A percentile compares a stretch with the other conserved stretches of the same genome.
These are phyloP conservation scores for Candolleomyces efflorescens DNA, from an alignment of 768 basidiomycete species.

Conservation along the genomic window DNA sequence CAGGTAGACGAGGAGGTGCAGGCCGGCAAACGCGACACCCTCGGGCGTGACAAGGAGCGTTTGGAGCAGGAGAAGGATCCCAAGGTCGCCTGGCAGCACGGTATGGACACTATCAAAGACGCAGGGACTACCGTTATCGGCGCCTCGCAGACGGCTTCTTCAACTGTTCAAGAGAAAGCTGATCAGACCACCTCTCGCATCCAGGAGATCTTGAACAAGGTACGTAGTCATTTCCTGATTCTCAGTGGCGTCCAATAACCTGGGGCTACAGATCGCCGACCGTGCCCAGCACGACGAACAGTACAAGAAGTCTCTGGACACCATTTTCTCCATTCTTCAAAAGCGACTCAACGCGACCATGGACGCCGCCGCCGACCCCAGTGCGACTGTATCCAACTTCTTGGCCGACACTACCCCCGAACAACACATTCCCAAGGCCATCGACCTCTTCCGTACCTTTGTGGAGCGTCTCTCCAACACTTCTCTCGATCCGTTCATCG, in stretches of 20 bases:
- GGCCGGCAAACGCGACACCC: conserved; percentile 51
- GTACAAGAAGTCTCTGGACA: conserved; percentile 54
- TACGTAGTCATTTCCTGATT: conserved; percentile 16
- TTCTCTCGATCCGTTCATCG: conserved; percentile 46
- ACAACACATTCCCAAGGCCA: conserved; percentile 53
- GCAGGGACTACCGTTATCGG: conserved; percentile 56
- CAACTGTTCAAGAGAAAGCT: conserved; percentile 38
- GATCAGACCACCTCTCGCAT: conserved; percentile 40
- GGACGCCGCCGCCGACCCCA: conserved; percentile 42
- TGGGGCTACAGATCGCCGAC: conserved; percentile 48
- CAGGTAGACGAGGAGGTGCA: conserved; percentile 55
- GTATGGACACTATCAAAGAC: conserved; percentile 62
- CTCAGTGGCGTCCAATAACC: background rate
- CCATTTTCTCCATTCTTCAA: conserved; percentile 51
- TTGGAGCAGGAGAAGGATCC: conserved; percentile 46
- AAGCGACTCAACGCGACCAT: conserved; percentile 53
- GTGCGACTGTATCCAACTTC: conserved; percentile 49
- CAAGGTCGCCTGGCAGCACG: conserved; percentile 56
- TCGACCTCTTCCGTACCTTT: conserved; percentile 43
- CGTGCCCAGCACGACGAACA: conserved; percentile 58
- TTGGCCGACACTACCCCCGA: conserved; percentile 61
- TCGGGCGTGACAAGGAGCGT: conserved; percentile 50
- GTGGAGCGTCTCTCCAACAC: conserved; percentile 50
- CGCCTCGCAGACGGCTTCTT: conserved; percentile 39
- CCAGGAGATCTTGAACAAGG: conserved; percentile 51